A percentile compares a stretch with the other conserved stretches of the same genome.
phyloP scores from a whole-genome alignment of 495 filamentous ascomycete genomes.

The Podospora pseudocomata region DNA sequence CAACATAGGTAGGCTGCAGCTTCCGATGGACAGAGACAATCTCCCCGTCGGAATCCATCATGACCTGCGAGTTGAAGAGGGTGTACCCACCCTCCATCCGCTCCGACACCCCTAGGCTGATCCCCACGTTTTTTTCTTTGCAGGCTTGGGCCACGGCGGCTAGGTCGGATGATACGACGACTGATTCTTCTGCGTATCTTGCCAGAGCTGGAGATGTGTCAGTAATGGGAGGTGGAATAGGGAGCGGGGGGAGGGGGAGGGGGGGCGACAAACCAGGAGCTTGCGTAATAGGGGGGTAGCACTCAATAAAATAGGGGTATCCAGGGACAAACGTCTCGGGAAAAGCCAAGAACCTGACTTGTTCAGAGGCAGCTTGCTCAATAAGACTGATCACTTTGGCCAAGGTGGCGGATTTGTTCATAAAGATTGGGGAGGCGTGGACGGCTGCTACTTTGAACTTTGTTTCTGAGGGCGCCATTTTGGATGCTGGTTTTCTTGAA shows the following conservation, averaged over 20 bases:
- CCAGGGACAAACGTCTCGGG: slow-evolving; percentile 38
- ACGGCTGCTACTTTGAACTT: slow-evolving; percentile 35
- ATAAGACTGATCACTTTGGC: slow-evolving; percentile 31
- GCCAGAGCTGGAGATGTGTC: no score
- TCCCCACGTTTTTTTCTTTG: slow-evolving; percentile 26
- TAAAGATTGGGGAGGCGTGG: slow-evolving; percentile 38
- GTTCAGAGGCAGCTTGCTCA: slow-evolving; percentile 25
- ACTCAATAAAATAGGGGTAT: slow-evolving; percentile 37
- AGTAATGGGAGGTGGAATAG: slow-evolving; percentile 24
- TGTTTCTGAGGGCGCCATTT: slow-evolving; percentile 6
- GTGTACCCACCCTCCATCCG: slow-evolving; percentile 37
- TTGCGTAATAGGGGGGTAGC: slow-evolving; percentile 31
- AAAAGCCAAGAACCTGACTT: slow-evolving; percentile 34
- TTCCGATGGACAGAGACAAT: slow-evolving; percentile 48
- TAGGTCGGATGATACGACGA: slow-evolving; percentile 36
- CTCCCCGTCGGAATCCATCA: slow-evolving; percentile 37
- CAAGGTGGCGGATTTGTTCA: slow-evolving; percentile 35
- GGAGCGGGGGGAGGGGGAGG: slow-evolving; percentile 9
- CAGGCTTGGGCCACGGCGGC: slow-evolving; percentile 35
- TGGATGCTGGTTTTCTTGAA: no score
- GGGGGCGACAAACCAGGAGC: slow-evolving; percentile 15
- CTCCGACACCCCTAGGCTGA: slow-evolving; percentile 39
- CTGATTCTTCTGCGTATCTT: slow-evolving; percentile 20
- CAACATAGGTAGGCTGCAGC: slow-evolving; percentile 48
- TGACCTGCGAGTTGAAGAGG: slow-evolving; percentile 44